Conservation (phyloP, 2,329 filamentous ascomycete genomes). For the Xylaria sp. region DNA sequence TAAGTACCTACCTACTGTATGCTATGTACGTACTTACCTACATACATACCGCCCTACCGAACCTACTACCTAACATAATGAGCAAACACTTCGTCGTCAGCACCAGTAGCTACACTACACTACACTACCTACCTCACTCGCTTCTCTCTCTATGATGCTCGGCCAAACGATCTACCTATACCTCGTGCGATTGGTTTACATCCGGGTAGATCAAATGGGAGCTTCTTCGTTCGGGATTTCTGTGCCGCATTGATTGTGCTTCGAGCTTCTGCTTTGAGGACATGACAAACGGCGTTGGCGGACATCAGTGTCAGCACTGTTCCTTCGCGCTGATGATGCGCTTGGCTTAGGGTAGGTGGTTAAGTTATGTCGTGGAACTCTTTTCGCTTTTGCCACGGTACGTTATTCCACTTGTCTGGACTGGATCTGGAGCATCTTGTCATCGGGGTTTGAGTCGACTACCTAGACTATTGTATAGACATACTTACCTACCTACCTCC, state of each 20-base stretch:
- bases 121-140: slow-evolving; percentile 10
- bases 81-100: slow-evolving; percentile 23
- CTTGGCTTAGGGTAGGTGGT: slow-evolving; percentile 10
- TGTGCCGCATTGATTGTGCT: slow-evolving; percentile 5
- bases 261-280: slow-evolving; percentile 25
- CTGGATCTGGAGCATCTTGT: slow-evolving; percentile 9
- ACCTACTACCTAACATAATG: slow-evolving; percentile 7
- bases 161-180: background rate
- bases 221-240: slow-evolving; percentile 3
- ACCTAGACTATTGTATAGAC: too few species aligned
- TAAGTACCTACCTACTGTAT: too few species aligned
- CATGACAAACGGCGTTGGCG: slow-evolving; percentile 16
- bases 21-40: too few species aligned
- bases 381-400: slow-evolving; percentile 19
- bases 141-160: slow-evolving; percentile 15
- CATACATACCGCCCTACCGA: too few species aligned
- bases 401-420: slow-evolving; percentile 3
- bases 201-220: slow-evolving; percentile 1
- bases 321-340: slow-evolving; percentile 30
- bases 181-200: slow-evolving; percentile 16
- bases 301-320: slow-evolving; percentile 29
- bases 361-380: background rate
- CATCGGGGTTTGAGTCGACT: slow-evolving; percentile 5
- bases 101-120: slow-evolving; percentile 7
- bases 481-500: too few species aligned